Percentiles rank a stretch among this genome's conserved stretches.
Evolutionary conservation across 2,329 filamentous ascomycete genomes (phyloP).

Genomic region (Cladosporium sp.): DNA sequence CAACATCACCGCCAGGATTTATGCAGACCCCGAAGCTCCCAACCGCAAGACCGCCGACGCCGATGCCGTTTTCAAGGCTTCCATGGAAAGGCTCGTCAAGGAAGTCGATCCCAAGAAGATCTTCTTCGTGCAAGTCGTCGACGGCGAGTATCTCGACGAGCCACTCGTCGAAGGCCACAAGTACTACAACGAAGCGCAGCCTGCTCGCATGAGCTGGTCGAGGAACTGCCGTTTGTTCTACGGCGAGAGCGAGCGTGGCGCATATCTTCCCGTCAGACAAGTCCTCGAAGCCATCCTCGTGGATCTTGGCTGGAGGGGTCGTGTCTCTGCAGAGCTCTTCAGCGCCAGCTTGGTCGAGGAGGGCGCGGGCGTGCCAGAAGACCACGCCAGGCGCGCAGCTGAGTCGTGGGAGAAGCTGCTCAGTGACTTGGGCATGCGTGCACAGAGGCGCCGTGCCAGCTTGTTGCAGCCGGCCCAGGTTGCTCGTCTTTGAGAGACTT

Average conservation of each 20-base stretch:
- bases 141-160: constrained; percentile 59
- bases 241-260: constrained; percentile 58
- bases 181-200: constrained; percentile 57
- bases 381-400: constrained; percentile 51
- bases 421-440: constrained; percentile 28
- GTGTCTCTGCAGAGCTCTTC: constrained; percentile 70
- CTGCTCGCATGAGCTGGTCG: constrained; percentile 71
- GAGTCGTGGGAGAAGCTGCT: constrained; percentile 50
- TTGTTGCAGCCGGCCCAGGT: constrained; percentile 8
- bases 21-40: constrained; percentile 59
- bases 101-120: constrained; percentile 60
- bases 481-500: constrained; percentile 2
- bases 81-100: constrained; percentile 52
- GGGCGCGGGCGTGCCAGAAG: constrained; percentile 50
- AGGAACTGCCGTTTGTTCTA: constrained; percentile 69
- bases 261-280: constrained; percentile 62
- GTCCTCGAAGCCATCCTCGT: constrained; percentile 60
- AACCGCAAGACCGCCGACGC: constrained; percentile 53
- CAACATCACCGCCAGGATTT: constrained; percentile 69
- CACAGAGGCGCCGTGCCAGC: constrained; percentile 3
- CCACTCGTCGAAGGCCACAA: constrained; percentile 57
- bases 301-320: constrained; percentile 62
- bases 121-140: constrained; percentile 73
- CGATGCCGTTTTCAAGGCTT: constrained; percentile 51
- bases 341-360: constrained; percentile 54